Evolutionary conservation across 345 rosid species (phyloP).

Genomic region (Rhodamnia argentea): DNA sequence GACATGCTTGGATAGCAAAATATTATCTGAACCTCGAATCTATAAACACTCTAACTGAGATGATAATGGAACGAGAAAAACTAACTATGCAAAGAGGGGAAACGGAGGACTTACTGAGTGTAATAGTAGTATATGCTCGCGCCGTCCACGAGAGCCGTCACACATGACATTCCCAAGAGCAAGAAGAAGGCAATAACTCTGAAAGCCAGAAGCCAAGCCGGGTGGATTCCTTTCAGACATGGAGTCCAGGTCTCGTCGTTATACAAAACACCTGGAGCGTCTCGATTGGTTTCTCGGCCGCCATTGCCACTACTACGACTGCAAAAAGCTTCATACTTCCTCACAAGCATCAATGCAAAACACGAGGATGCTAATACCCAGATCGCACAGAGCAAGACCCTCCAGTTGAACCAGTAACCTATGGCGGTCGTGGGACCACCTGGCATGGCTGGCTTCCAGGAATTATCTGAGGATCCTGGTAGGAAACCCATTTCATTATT

Average conservation of each 20-base stretch:
- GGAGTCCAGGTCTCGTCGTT: conserved; percentile 87
- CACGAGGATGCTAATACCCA: conserved; percentile 33
- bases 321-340: conserved; percentile 47
- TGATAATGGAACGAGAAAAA: background rate
- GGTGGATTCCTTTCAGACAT: conserved; percentile 72
- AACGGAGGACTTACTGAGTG: conserved; percentile 59
- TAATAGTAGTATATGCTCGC: conserved; percentile 82
- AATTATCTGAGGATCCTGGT: conserved; percentile 24
- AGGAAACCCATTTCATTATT: conserved; percentile 23
- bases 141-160: conserved; percentile 46
- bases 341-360: conserved; percentile 38
- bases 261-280: conserved; percentile 35
- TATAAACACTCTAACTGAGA: background rate
- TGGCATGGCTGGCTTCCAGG: conserved; percentile 65
- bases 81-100: background rate
- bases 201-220: conserved; percentile 87
- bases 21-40: background rate
- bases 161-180: conserved; percentile 43
- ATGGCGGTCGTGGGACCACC: conserved; percentile 42
- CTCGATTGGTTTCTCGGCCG: conserved; percentile 18
- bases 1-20: background rate
- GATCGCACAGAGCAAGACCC: conserved; percentile 60
- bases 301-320: background rate
- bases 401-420: conserved; percentile 90
- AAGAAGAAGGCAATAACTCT: conserved; percentile 55